Conservation (phyloP, 163 green algal species). For the Chlorella variabilis region DNA sequence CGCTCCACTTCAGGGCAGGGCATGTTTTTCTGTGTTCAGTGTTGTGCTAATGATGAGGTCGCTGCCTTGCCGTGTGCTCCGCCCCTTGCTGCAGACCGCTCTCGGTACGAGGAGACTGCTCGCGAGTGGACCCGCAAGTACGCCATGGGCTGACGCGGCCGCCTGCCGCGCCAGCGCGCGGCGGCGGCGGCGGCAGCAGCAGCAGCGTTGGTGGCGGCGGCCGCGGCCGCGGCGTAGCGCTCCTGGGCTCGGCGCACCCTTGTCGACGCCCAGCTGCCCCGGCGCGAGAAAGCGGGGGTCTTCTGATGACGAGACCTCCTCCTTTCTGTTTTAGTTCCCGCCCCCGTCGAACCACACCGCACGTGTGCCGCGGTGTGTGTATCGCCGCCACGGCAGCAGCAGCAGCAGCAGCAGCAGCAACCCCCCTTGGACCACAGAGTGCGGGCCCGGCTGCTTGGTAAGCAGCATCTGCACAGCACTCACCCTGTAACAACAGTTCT, state of each 20-base stretch:
- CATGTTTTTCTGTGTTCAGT: no score
- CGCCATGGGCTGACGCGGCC: constrained; percentile 54
- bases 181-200: background rate
- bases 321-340: no score
- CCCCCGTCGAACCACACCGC: no score
- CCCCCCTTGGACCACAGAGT: background rate
- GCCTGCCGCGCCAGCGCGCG: background rate
- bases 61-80: no score
- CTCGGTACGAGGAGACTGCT: constrained; percentile 71
- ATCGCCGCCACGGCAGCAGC: background rate
- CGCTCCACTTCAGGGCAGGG: no score
- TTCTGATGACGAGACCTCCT: no score
- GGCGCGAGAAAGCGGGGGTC: no score
- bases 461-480: constrained; percentile 6
- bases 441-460: background rate
- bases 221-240: no score
- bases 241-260: no score
- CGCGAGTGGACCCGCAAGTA: constrained; percentile 76
- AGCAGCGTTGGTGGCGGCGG: background rate
- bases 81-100: constrained; percentile 36
- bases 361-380: no score
- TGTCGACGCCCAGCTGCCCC: no score
- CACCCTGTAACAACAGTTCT: constrained; percentile 9
- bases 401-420: background rate
- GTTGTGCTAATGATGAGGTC: no score